Base-by-base conservation (phyloP, 2,329 filamentous ascomycete genomes). In the Anisogramma anomala region DNA sequence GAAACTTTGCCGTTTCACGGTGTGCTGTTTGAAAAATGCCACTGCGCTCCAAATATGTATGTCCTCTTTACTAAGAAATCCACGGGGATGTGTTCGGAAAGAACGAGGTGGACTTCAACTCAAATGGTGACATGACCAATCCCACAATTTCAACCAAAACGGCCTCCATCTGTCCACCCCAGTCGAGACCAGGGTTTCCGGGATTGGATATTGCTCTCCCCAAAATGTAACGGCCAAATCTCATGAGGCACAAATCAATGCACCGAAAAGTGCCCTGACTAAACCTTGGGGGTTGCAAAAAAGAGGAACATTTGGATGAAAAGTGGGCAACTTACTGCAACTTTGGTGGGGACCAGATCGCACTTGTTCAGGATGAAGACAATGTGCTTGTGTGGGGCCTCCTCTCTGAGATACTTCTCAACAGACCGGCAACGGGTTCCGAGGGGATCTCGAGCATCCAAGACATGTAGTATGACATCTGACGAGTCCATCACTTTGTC, bases 21-120 rank as follows among this genome's bases (percentile, higher is more conserved):
- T 22, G 38, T 48, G 36, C 25, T 46, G 18, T 39, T 28, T 42
- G 50, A 56, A 54, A 20, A 10, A n/a, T 33, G 33, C 33, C 18
- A 15, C 19, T 38, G 22, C 15, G 37, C 36, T 41, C 26, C 26
- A 8, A 14, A 31, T 45, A 65, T 71, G 68, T 98, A 75, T 89
- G 88, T 82, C 82, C 84, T 84, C 33, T 82, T 85, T 82, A 96
- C 91, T 98, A 98, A 94, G 91, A 96, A 84, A 71, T 74, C 74
- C 76, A 77, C 82, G 65, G 65, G 65, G 67, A 63, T 67, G 72
- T 72, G 65, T 53, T 58, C 61, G 59, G 4, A 60, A 61, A 55
- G 68, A 74, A 66, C 71, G 75, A 75, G 77, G 74, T 75, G 78
- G 77, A 70, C 70, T 82, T 96, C 91, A 95, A 96, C 91, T 96